Evolutionary conservation across 352 stramenopile species (phyloP).

Genomic region (Phytophthora quininea): DNA sequence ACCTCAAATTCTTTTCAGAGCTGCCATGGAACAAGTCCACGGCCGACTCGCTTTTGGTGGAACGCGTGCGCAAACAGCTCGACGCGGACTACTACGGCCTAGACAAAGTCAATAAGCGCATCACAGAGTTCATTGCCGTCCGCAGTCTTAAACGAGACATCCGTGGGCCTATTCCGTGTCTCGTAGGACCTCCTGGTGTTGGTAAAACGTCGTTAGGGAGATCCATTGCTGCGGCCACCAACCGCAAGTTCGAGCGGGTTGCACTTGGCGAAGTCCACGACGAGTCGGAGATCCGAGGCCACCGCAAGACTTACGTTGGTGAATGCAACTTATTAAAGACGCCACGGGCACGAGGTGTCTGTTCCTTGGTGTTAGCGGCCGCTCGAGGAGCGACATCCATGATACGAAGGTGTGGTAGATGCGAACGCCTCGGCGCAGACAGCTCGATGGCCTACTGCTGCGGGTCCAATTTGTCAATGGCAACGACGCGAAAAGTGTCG

Average conservation of each 20-base stretch:
- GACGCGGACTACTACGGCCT: constrained; percentile 84
- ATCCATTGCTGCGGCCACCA: constrained; percentile 77
- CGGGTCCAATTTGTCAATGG: no score
- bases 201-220: constrained; percentile 87
- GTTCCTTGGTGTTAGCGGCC: no score
- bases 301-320: constrained; percentile 89
- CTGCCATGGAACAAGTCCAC: constrained; percentile 69
- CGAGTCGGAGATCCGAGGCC: constrained; percentile 85
- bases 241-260: constrained; percentile 79
- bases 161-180: constrained; percentile 88
- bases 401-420: no score
- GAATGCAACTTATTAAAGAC: constrained; percentile 1
- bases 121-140: constrained; percentile 88
- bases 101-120: constrained; percentile 86
- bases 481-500: no score
- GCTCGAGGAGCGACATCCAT: no score
- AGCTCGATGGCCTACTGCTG: no score
- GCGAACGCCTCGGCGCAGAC: no score
- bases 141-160: constrained; percentile 81
- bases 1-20: constrained; percentile 82
- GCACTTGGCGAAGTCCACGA: constrained; percentile 82
- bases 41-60: constrained; percentile 60
- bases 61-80: constrained; percentile 63
- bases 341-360: no score
- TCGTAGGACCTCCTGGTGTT: constrained; percentile 84